Evolutionary conservation across 1,139 yeast genomes (phyloP).

Genomic region (Protomyces inundatus): DNA sequence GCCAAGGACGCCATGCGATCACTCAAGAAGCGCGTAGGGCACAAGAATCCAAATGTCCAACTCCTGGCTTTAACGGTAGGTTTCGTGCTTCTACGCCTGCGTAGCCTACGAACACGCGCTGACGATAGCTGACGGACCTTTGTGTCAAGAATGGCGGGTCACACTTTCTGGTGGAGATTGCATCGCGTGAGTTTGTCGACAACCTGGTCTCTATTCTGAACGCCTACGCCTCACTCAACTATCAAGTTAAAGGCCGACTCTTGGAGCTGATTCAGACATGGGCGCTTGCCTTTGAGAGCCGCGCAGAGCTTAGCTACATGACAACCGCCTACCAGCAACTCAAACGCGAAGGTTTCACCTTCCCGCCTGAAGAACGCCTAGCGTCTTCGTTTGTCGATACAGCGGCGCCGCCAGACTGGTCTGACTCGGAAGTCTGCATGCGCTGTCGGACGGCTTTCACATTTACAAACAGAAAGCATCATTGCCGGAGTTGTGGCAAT

Average conservation of each 20-base stretch:
- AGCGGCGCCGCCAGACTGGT: constrained; percentile 96
- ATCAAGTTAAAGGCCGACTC: constrained; percentile 55
- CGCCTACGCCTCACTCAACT: constrained; percentile 39
- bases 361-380: constrained; percentile 49
- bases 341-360: constrained; percentile 57
- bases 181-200: constrained; percentile 84
- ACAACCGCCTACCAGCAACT: constrained; percentile 58
- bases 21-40: constrained; percentile 65
- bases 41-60: constrained; percentile 69
- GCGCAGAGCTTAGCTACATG: constrained; percentile 62
- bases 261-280: constrained; percentile 68
- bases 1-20: constrained; percentile 81
- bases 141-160: constrained; percentile 91
- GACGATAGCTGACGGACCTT: constrained; percentile 59
- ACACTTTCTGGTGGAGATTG: constrained; percentile 72
- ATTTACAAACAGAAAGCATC: constrained; percentile 85
- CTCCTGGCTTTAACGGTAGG: constrained; percentile 51
- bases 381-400: constrained; percentile 67
- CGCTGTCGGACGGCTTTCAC: constrained; percentile 77
- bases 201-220: constrained; percentile 43
- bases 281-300: constrained; percentile 67
- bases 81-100: neutral
- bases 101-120: neutral
- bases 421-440: constrained; percentile 93
- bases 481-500: constrained; percentile 96